A percentile compares a stretch with the other conserved stretches of the same genome.
phyloP scores from a whole-genome alignment of 106 monocot genomes.

The Posidonia australis region DNA sequence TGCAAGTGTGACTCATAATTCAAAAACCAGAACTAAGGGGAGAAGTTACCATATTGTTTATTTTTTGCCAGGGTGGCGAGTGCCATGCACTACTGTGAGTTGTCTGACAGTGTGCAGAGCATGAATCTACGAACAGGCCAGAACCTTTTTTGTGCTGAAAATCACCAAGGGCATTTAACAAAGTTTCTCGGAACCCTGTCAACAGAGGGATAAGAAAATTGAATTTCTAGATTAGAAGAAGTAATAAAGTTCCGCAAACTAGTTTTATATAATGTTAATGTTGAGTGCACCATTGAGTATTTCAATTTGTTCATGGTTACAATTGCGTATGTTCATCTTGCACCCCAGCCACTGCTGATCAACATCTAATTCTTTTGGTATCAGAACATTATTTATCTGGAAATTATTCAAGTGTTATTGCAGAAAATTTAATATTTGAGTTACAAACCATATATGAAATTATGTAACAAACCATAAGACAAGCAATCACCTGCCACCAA shows the following conservation, averaged over 20 bases:
- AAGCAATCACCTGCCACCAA: slow-evolving; percentile 67
- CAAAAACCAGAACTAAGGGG: no score
- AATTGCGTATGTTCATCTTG: slow-evolving; percentile 52
- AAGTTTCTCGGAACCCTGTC: slow-evolving; percentile 48
- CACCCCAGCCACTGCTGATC: slow-evolving; percentile 48
- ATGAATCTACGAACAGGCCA: slow-evolving; percentile 76
- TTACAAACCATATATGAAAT: background rate
- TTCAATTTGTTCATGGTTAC: slow-evolving; percentile 51
- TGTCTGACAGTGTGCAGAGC: slow-evolving; percentile 83
- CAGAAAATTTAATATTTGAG: background rate
- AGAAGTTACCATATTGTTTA: slow-evolving; percentile 62
- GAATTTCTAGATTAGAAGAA: background rate
- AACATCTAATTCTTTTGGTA: slow-evolving; percentile 49
- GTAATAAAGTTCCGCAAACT: background rate
- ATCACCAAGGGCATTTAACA: slow-evolving; percentile 46
- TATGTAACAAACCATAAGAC: background rate
- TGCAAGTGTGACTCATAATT: no score
- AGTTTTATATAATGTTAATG: background rate
- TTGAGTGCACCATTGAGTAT: slow-evolving; percentile 42
- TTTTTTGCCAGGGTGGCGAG: slow-evolving; percentile 30
- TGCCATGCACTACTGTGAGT: slow-evolving; percentile 57
- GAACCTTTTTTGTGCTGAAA: slow-evolving; percentile 30
- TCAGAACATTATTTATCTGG: slow-evolving; percentile 71
- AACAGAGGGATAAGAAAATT: background rate
- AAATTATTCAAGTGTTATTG: slow-evolving; percentile 1